These are phyloP conservation scores for Botryotinia globosa DNA, from an alignment of 2,329 filamentous ascomycete species.

Conservation along the genomic window DNA sequence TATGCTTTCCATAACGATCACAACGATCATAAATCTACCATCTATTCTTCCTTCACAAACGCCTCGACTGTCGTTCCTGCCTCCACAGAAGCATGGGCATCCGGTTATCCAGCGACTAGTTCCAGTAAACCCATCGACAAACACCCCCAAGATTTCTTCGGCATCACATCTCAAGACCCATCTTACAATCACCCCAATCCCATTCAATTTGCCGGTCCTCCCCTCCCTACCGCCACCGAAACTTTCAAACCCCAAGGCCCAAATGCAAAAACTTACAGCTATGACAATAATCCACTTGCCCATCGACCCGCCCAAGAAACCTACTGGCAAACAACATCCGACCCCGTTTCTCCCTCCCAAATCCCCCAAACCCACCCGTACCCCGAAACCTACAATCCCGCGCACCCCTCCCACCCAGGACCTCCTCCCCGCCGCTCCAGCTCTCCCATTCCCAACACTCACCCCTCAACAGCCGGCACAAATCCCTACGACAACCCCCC, in stretches of 20 bases:
- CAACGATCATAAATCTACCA: background rate
- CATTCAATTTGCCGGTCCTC: background rate
- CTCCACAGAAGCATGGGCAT: constrained; percentile 1
- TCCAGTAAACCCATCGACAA: background rate
- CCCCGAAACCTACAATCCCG: background rate
- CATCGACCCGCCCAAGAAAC: constrained; percentile 24
- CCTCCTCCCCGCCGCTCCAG: constrained; percentile 15
- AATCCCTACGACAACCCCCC: background rate
- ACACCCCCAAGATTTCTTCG: background rate
- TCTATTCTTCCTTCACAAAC: background rate
- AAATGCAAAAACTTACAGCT: background rate
- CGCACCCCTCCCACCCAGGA: background rate
- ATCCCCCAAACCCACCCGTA: background rate
- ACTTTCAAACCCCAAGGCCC: background rate
- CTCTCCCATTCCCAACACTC: background rate
- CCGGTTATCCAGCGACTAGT: background rate
- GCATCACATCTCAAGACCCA: constrained; percentile 7
- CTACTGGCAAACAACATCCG: constrained; percentile 22
- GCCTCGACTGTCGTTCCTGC: background rate
- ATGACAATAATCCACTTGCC: background rate
- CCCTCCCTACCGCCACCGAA: no score
- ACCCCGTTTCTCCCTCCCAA: constrained; percentile 18
- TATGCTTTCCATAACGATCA: background rate
- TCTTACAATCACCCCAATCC: background rate
- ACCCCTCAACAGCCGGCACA: constrained; percentile 11